Evolutionary conservation across 805 yeast genomes (phyloP).

Genomic region (Zygotorulaspora danielsina): DNA sequence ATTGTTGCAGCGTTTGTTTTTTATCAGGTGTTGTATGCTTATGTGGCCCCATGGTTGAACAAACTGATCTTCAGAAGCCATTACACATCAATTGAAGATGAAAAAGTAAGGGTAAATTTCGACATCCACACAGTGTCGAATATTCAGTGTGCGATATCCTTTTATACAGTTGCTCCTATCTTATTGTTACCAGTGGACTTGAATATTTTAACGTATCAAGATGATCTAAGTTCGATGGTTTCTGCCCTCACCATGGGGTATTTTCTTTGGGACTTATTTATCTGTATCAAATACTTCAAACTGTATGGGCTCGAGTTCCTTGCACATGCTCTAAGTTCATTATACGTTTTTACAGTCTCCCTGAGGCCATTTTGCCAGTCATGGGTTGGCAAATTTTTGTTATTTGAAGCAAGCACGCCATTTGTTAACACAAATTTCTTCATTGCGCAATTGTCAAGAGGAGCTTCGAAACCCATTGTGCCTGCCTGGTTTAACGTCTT

Average conservation of each 20-base stretch:
- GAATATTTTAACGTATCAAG: conserved; percentile 61
- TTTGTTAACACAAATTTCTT: conserved; percentile 95
- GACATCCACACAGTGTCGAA: conserved; percentile 89
- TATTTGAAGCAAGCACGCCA: conserved; percentile 88
- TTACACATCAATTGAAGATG: conserved; percentile 46
- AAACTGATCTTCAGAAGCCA: conserved; percentile 46
- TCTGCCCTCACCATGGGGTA: conserved; percentile 75
- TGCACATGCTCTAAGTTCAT: conserved; percentile 78
- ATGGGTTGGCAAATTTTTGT: conserved; percentile 74
- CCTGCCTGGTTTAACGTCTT: conserved; percentile 49
- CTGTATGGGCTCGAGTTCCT: conserved; percentile 79
- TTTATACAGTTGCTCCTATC: conserved; percentile 58
- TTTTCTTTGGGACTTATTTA: conserved; percentile 81
- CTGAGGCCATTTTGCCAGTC: conserved; percentile 73
- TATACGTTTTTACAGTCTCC: conserved; percentile 62
- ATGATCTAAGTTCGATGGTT: conserved; percentile 73
- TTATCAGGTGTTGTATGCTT: conserved; percentile 51
- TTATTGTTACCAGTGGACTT: conserved; percentile 45
- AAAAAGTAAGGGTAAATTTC: conserved; percentile 60
- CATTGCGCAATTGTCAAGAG: conserved; percentile 69
- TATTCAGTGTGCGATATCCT: conserved; percentile 71
- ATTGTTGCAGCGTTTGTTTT: conserved; percentile 53
- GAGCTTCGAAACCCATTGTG: conserved; percentile 40
- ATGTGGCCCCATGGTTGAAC: conserved; percentile 49
- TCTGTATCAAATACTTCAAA: conserved; percentile 59